These are phyloP conservation scores for Cylindrodendrum hubeiense DNA, from an alignment of 2,329 filamentous ascomycete genomes.

Conservation along the genomic window DNA sequence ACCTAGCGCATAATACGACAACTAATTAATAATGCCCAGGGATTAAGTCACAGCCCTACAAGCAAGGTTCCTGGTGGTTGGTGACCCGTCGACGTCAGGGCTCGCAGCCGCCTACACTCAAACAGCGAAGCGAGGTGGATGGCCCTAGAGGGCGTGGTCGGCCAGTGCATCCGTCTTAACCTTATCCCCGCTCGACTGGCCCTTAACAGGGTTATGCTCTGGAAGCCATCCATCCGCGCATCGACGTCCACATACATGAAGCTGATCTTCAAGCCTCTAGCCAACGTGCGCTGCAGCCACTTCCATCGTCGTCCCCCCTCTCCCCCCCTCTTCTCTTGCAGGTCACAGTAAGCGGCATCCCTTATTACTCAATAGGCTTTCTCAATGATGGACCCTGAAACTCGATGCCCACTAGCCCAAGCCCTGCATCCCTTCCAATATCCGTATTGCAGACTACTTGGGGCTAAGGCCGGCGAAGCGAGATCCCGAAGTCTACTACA, in stretches of 20 bases:
- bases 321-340: too few species aligned
- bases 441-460: neutral
- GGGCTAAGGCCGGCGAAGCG: slow-evolving; percentile 4
- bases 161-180: slow-evolving; percentile 19
- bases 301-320: neutral
- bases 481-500: neutral
- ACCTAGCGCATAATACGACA: neutral
- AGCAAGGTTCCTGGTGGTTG: slow-evolving; percentile 5
- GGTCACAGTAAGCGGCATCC: neutral
- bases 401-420: neutral
- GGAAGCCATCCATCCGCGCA: neutral
- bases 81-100: slow-evolving; percentile 10
- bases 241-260: neutral
- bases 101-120: neutral
- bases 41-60: slow-evolving; percentile 17
- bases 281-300: slow-evolving; percentile 1
- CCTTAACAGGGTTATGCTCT: neutral
- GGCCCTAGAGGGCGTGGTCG: slow-evolving; percentile 11
- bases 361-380: neutral
- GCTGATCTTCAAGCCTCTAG: slow-evolving; percentile 1
- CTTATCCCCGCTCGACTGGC: slow-evolving; percentile 12
- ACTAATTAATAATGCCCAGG: neutral
- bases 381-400: slow-evolving; percentile 2
- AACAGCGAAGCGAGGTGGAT: slow-evolving; percentile 8
- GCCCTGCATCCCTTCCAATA: neutral